phyloP scores from a whole-genome alignment of 495 filamentous ascomycete species.

The Trichoderma gamsii region DNA sequence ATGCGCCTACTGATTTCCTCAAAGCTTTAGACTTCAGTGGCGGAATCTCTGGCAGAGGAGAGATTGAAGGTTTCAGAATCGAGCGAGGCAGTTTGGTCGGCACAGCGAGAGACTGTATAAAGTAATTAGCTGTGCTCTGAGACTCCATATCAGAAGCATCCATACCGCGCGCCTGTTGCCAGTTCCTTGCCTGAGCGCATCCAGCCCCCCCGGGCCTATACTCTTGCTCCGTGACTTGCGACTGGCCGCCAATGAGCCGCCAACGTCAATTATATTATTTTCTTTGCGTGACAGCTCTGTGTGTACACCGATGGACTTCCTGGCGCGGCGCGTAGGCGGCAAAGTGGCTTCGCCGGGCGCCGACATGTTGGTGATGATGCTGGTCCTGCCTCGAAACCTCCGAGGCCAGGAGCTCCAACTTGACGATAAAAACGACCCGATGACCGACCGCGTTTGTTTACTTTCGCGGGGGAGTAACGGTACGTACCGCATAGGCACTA shows the following conservation, averaged over 20 bases:
- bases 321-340: conserved; percentile 54
- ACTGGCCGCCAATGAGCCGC: conserved; percentile 34
- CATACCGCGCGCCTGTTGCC: conserved; percentile 78
- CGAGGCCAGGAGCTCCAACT: neutral
- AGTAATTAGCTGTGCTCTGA: conserved; percentile 16
- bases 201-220: conserved; percentile 84
- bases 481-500: neutral
- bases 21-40: conserved; percentile 25
- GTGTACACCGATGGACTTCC: conserved; percentile 71
- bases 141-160: conserved; percentile 21
- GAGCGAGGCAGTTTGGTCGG: conserved; percentile 50
- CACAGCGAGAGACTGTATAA: conserved; percentile 42
- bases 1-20: conserved; percentile 1
- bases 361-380: conserved; percentile 34
- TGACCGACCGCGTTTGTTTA: conserved; percentile 19
- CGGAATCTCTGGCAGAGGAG: conserved; percentile 58
- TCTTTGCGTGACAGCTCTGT: conserved; percentile 62
- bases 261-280: conserved; percentile 61
- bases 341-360: conserved; percentile 40
- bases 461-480: conserved; percentile 13
- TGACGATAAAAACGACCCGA: neutral
- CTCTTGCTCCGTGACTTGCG: conserved; percentile 87
- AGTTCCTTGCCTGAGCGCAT: conserved; percentile 66
- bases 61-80: conserved; percentile 80
- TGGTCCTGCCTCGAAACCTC: neutral